phyloP scores from a whole-genome alignment of 2,329 filamentous ascomycete species.

The Zymoseptoria pseudotritici region DNA sequence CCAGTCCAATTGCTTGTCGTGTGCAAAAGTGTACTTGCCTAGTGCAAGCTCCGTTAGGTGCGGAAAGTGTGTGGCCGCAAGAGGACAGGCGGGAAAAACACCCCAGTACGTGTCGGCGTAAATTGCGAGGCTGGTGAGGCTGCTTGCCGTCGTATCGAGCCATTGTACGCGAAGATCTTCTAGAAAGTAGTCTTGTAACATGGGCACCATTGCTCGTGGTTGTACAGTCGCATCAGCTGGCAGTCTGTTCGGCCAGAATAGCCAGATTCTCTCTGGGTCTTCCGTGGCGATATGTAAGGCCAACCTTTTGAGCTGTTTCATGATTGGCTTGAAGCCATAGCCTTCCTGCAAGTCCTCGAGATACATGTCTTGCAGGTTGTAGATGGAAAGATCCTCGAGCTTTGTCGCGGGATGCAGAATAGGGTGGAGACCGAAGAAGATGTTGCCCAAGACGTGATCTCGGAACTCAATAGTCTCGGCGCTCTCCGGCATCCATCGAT shows the following conservation, averaged over 20 bases:
- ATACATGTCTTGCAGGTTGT: constrained; percentile 21
- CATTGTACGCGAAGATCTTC: constrained; percentile 14
- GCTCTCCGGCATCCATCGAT: neutral
- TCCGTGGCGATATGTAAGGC: constrained; percentile 20
- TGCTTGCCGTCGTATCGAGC: constrained; percentile 17
- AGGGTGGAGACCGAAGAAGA: too few relatives aligned
- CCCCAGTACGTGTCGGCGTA: constrained; percentile 35
- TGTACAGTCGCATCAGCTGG: neutral
- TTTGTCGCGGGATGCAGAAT: constrained; percentile 1
- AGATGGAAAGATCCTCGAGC: constrained; percentile 16
- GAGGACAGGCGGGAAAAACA: constrained; percentile 35
- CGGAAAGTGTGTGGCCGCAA: constrained; percentile 30
- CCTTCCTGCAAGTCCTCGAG: neutral
- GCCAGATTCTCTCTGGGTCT: neutral
- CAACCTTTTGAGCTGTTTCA: constrained; percentile 13
- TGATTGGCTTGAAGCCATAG: constrained; percentile 12
- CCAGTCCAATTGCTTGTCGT: constrained; percentile 44
- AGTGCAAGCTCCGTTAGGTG: constrained; percentile 35
- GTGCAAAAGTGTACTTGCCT: constrained; percentile 37
- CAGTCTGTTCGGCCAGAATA: too few relatives aligned
- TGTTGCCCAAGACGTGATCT: too few relatives aligned
- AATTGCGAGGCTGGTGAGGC: constrained; percentile 34
- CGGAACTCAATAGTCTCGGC: neutral
- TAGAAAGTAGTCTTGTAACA: constrained; percentile 15
- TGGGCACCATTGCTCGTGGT: constrained; percentile 13